A percentile compares a stretch with the other conserved stretches of the same genome.
Conservation (phyloP, 164 flowering plant genomes). For the Chloranthus sessilifolius region DNA sequence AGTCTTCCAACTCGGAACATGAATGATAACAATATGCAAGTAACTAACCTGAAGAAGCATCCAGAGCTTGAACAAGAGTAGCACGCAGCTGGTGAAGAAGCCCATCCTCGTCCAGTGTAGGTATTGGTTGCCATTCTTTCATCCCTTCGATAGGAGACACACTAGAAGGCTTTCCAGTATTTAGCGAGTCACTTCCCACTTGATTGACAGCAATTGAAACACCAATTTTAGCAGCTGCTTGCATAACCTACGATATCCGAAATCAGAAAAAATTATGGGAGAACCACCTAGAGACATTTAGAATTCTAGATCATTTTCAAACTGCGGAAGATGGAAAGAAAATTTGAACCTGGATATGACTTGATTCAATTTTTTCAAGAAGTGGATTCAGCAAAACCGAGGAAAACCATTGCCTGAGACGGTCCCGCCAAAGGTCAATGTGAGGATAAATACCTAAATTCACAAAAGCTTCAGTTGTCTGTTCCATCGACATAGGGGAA, state of each 20-base stretch:
- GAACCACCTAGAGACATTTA: neutral
- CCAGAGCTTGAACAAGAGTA: constrained; percentile 71
- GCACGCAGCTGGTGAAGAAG: constrained; percentile 80
- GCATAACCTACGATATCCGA: constrained; percentile 77
- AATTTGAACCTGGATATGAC: constrained; percentile 67
- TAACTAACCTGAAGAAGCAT: constrained; percentile 52
- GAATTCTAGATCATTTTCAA: neutral
- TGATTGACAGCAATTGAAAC: constrained; percentile 59
- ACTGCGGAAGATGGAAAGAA: neutral
- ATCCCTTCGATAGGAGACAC: constrained; percentile 52
- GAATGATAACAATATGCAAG: neutral
- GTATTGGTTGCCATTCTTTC: constrained; percentile 79
- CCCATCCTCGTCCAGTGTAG: constrained; percentile 76
- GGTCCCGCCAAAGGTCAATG: constrained; percentile 92
- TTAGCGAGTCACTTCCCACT: constrained; percentile 57
- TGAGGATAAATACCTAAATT: constrained; percentile 75
- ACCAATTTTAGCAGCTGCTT: constrained; percentile 78
- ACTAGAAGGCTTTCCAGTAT: constrained; percentile 32
- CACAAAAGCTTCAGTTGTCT: constrained; percentile 67
- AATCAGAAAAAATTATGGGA: constrained; percentile 4
- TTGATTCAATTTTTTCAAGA: constrained; percentile 68
- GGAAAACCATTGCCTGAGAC: constrained; percentile 95
- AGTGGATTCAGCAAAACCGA: constrained; percentile 74
- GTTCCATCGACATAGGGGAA: constrained; percentile 88
- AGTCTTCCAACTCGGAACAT: neutral